phyloP scores from a whole-genome alignment of 106 monocot genomes.

The Dioscorea alata region DNA sequence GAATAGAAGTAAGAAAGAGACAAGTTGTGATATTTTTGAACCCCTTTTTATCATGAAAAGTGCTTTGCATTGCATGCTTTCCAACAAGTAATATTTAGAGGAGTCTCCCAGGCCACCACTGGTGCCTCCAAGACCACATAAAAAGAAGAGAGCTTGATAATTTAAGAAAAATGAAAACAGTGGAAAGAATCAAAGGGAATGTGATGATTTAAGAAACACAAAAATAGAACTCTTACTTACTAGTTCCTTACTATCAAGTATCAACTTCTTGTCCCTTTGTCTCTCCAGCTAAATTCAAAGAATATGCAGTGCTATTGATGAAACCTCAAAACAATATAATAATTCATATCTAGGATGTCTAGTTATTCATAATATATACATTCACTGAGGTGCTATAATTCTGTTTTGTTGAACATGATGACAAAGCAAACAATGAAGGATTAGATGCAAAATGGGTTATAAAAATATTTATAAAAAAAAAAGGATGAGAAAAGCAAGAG shows the following conservation, averaged over 20 bases:
- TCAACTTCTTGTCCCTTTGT: neutral
- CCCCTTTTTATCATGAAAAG: neutral
- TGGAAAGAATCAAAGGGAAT: neutral
- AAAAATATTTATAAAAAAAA: no score
- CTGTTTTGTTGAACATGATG: no score
- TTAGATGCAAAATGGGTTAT: neutral
- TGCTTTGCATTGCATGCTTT: constrained; percentile 1
- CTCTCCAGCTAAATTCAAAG: neutral
- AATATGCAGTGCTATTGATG: no score
- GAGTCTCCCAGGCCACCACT: neutral
- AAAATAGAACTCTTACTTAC: neutral
- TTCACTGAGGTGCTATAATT: no score
- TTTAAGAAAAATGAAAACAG: neutral
- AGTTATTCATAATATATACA: no score
- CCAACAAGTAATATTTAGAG: neutral
- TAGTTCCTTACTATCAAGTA: neutral
- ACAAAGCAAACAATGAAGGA: neutral
- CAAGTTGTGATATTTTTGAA: neutral
- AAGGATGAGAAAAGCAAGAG: neutral
- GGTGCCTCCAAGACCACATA: neutral
- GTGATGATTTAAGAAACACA: neutral
- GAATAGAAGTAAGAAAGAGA: neutral
- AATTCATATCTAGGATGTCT: no score
- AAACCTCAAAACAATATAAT: no score
- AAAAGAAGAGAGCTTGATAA: constrained; percentile 8